A percentile compares a stretch with the other conserved stretches of the same genome.
Conservation (phyloP, 345 rosid genomes). For the Mangifera indica region DNA sequence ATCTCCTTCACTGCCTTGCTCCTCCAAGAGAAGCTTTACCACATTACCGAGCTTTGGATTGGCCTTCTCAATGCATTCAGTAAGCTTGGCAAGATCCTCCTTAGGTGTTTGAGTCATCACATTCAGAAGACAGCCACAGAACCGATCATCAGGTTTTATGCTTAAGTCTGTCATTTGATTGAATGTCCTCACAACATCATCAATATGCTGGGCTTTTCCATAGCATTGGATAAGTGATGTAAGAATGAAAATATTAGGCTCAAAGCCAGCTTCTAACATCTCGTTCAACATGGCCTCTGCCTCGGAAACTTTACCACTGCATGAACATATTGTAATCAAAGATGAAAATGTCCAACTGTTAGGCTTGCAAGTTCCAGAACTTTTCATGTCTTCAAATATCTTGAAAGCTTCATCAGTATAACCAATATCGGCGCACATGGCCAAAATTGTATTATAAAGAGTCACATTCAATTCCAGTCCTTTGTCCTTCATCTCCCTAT, state of each 20-base stretch:
- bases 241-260: slow-evolving; percentile 74
- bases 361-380: slow-evolving; percentile 52
- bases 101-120: slow-evolving; percentile 30
- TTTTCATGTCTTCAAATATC: slow-evolving; percentile 71
- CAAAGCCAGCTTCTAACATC: slow-evolving; percentile 78
- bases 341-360: slow-evolving; percentile 96
- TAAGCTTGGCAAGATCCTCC: slow-evolving; percentile 61
- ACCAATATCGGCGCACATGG: slow-evolving; percentile 93
- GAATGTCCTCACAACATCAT: slow-evolving; percentile 73
- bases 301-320: slow-evolving; percentile 73
- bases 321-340: slow-evolving; percentile 69
- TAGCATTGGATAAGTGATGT: slow-evolving; percentile 93
- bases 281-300: slow-evolving; percentile 69
- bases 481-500: slow-evolving; percentile 81
- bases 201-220: slow-evolving; percentile 69
- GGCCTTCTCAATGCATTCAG: too few relatives aligned
- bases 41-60: too few relatives aligned
- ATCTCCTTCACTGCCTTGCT: too few relatives aligned
- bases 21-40: too few relatives aligned
- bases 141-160: slow-evolving; percentile 75
- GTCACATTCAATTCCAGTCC: slow-evolving; percentile 51
- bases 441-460: slow-evolving; percentile 78
- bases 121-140: slow-evolving; percentile 70
- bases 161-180: slow-evolving; percentile 22
- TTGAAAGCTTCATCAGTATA: slow-evolving; percentile 59